Evolutionary conservation across 192 early-diverging fungal genomes (phyloP).

Genomic region (Chytriomyces sp.): DNA sequence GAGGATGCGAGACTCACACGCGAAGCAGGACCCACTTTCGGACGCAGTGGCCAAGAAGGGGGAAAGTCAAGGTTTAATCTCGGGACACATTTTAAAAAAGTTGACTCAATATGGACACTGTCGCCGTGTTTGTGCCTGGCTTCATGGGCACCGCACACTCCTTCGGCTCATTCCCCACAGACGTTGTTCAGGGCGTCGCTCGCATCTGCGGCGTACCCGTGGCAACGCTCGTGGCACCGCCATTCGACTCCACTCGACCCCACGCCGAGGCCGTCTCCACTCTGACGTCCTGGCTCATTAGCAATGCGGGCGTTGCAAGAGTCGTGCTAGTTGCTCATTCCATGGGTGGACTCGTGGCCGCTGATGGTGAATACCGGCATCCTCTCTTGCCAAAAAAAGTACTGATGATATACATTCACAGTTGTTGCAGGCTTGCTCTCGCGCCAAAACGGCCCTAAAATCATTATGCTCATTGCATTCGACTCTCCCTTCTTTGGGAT

Average conservation of each 20-base stretch:
- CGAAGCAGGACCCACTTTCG: too few relatives aligned
- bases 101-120: too few relatives aligned
- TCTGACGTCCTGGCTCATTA: constrained; percentile 49
- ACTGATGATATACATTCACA: neutral
- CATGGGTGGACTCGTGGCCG: constrained; percentile 58
- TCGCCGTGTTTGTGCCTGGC: constrained; percentile 58
- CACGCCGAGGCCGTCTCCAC: constrained; percentile 39
- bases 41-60: too few relatives aligned
- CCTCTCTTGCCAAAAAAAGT: neutral
- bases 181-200: constrained; percentile 31
- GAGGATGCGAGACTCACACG: too few relatives aligned
- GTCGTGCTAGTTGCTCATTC: constrained; percentile 50
- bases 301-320: constrained; percentile 50
- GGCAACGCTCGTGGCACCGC: constrained; percentile 38
- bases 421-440: neutral
- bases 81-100: too few relatives aligned
- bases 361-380: constrained; percentile 27
- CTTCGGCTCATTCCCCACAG: constrained; percentile 53
- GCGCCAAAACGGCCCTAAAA: neutral
- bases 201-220: constrained; percentile 32
- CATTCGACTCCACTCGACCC: constrained; percentile 51
- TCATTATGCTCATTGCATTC: constrained; percentile 49
- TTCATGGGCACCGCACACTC: constrained; percentile 52
- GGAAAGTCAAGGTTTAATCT: too few relatives aligned
- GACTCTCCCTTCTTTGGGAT: constrained; percentile 61